Evolutionary conservation across 768 basidiomycete genomes (phyloP).

Genomic region (Termitomyces sp.): DNA sequence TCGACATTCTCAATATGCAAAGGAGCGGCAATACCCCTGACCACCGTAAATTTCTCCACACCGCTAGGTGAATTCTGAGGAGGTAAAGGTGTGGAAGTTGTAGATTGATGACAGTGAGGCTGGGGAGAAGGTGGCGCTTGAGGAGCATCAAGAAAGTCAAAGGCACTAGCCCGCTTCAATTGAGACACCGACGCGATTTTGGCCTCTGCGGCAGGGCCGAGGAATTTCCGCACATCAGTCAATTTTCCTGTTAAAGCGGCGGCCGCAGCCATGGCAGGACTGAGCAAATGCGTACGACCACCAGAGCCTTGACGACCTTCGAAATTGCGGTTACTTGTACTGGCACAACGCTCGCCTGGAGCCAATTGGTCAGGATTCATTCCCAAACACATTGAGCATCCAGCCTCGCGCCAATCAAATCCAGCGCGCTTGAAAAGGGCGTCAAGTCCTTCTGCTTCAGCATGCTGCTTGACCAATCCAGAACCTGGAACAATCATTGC

Average conservation of each 20-base stretch:
- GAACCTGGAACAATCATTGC: conserved; percentile 95
- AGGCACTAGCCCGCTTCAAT: conserved; percentile 65
- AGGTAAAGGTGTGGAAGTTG: conserved; percentile 29
- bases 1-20: conserved; percentile 81
- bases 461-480: conserved; percentile 85
- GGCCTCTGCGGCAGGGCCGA: conserved; percentile 41
- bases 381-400: conserved; percentile 93
- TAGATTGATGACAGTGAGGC: conserved; percentile 27
- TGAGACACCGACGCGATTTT: conserved; percentile 40
- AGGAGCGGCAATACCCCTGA: conserved; percentile 77
- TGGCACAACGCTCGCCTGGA: conserved; percentile 82
- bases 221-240: conserved; percentile 76
- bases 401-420: conserved; percentile 94
- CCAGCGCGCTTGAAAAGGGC: conserved; percentile 84
- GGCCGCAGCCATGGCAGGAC: conserved; percentile 90
- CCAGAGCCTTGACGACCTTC: conserved; percentile 87
- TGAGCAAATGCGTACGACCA: conserved; percentile 84
- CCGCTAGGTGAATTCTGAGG: conserved; percentile 37
- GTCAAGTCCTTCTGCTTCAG: conserved; percentile 86
- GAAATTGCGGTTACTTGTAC: conserved; percentile 91
- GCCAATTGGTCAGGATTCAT: conserved; percentile 93
- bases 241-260: conserved; percentile 83
- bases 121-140: conserved; percentile 44
- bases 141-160: conserved; percentile 75
- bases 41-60: conserved; percentile 57